Evolutionary conservation across 345 rosid species (phyloP), one percentile per base, ranked within the genome.

Genomic region (Linum tenue): DNA sequence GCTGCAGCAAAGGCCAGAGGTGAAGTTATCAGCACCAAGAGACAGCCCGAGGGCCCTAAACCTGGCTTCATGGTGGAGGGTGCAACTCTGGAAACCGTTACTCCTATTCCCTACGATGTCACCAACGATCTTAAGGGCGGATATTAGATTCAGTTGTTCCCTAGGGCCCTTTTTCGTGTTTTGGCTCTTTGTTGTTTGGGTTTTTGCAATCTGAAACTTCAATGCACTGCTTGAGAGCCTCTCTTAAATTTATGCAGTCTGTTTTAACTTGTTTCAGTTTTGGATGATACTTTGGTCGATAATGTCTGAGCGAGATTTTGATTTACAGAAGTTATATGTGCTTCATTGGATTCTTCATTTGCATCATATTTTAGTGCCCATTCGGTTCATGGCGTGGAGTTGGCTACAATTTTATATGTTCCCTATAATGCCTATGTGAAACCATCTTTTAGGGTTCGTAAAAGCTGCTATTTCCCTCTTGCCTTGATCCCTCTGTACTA

Each of bases 51-150:
- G 38, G 92, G 92, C 1, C 89, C 92, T 35, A 86, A 84, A 64
- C 89, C 89, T 0, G 92, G 92, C 58, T 84, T 86, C 79, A 82
- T 77, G 86, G 89, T 89, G 0, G 94, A 84, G 61, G 89, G 94
- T n/a, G 83, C 90, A 38, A 85, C 85, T 12, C 63, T 87, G 72
- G 94, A 86, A 72, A 86, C 92, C 9, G 84, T 86, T 6, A 86
- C 92, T 9, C 87, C 92, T 55, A 84, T 86, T 42, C 96, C 96
- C 0, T 89, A 87, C 67, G 96, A 89, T 65, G 92, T 86, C 1
- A 89, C 84, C 62, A 86, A 86, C 0, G 92, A 86, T 67, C 92
- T 86, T 50, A 86, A 86, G 81, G 92, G 92, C 10, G 92, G 92
- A 43, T 86, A 86, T 50, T 86, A 80, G 79, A 11, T 39, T 6